Conservation (phyloP, 2,329 filamentous ascomycete species). For the Fusarium lyarnte region DNA sequence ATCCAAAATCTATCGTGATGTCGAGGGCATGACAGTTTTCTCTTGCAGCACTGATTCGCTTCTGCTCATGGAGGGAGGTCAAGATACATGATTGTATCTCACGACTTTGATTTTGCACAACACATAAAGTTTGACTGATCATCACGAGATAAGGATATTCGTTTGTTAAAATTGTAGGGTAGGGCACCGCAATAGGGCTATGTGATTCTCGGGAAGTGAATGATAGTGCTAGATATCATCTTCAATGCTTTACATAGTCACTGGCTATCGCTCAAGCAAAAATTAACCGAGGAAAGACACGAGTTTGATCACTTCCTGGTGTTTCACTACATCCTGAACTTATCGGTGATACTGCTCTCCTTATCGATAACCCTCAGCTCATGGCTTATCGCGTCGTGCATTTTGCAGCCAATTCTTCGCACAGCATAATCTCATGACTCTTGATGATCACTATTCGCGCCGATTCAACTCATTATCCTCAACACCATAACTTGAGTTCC, state of each 20-base stretch:
- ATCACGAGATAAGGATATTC: not conserved
- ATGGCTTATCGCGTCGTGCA: not conserved
- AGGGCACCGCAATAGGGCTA: not conserved
- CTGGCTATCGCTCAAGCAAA: fast-evolving
- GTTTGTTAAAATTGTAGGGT: not conserved
- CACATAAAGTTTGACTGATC: not conserved
- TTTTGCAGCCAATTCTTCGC: not conserved
- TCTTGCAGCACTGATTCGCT: not conserved
- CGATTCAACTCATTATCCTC: not conserved
- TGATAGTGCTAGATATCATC: fast-evolving
- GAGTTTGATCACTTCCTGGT: fast-evolving
- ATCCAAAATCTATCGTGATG: fast-evolving
- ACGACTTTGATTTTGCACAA: no score
- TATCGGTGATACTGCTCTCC: not conserved
- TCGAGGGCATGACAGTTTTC: no score
- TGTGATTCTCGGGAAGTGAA: not conserved
- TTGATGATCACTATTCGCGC: not conserved
- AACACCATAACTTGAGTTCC: not conserved
- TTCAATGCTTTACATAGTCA: fast-evolving
- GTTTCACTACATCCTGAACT: not conserved
- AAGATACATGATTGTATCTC: not conserved
- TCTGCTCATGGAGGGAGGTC: fast-evolving
- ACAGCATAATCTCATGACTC: not conserved
- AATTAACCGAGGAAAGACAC: no score
- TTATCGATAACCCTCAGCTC: not conserved